Conservation (phyloP, 768 basidiomycete genomes). For the Ramaria sp. region DNA sequence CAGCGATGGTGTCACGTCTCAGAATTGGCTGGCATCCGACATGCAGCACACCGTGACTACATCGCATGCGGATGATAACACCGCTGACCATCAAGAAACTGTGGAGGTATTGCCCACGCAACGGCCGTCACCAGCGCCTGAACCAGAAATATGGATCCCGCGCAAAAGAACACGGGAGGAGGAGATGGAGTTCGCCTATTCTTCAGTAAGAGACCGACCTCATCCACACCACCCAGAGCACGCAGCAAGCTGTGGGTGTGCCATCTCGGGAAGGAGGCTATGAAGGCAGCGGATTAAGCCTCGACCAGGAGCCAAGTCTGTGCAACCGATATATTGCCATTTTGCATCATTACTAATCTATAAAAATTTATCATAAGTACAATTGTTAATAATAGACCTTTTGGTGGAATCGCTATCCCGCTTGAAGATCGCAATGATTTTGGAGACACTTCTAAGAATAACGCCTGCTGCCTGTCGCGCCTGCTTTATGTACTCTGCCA, state of each 20-base stretch:
- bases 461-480: too few relatives aligned
- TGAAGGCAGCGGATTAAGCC: conserved; percentile 2
- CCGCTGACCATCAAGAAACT: too few relatives aligned
- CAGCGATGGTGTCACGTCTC: background rate
- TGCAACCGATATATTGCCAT: too few relatives aligned
- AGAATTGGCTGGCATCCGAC: background rate
- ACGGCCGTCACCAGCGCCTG: background rate
- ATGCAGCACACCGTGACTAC: background rate
- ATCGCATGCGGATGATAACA: background rate
- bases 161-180: background rate
- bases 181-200: background rate
- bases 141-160: background rate
- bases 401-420: too few relatives aligned
- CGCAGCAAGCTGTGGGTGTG: background rate
- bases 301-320: background rate
- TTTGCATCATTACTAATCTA: too few relatives aligned
- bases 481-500: too few relatives aligned
- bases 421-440: too few relatives aligned
- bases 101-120: background rate
- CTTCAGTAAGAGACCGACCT: background rate
- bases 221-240: background rate
- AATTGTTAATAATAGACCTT: too few relatives aligned
- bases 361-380: too few relatives aligned
- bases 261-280: background rate
- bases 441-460: too few relatives aligned